These are phyloP conservation scores for Dothistroma septosporum DNA, from an alignment of 2,329 filamentous ascomycete genomes.

Conservation along the genomic window DNA sequence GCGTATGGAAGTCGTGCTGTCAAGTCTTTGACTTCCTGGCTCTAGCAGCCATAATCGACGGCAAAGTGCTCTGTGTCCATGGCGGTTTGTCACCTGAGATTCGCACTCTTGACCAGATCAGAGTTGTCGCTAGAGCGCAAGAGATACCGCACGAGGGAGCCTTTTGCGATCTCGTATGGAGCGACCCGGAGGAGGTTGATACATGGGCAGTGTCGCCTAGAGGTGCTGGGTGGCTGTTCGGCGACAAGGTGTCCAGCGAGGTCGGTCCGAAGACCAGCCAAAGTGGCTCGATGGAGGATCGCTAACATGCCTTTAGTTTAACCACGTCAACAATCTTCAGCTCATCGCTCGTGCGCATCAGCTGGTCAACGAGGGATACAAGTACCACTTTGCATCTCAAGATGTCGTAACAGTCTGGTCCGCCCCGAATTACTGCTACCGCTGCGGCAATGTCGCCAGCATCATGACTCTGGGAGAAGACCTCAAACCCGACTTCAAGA, in stretches of 20 bases:
- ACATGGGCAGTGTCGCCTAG: conserved; percentile 64
- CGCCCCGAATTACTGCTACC: conserved; percentile 93
- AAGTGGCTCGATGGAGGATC: background rate
- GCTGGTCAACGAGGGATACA: conserved; percentile 73
- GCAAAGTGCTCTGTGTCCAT: conserved; percentile 69
- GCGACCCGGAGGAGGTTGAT: conserved; percentile 65
- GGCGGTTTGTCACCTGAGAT: conserved; percentile 70
- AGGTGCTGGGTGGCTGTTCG: conserved; percentile 65
- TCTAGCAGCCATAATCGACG: conserved; percentile 68
- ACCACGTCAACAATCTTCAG: conserved; percentile 68
- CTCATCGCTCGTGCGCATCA: conserved; percentile 71
- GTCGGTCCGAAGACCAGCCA: conserved; percentile 29
- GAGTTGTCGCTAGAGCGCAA: conserved; percentile 68
- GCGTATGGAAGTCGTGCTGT: conserved; percentile 74
- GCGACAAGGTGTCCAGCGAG: conserved; percentile 68
- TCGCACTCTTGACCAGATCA: conserved; percentile 69
- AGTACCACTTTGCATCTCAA: conserved; percentile 92
- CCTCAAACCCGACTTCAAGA: conserved; percentile 84
- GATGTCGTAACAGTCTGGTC: conserved; percentile 88
- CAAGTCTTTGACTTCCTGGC: conserved; percentile 76
- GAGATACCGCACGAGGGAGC: conserved; percentile 74
- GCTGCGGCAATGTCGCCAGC: conserved; percentile 80
- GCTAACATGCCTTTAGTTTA: conserved; percentile 49
- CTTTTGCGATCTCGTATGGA: conserved; percentile 74
- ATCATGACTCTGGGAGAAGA: conserved; percentile 89